phyloP scores from a whole-genome alignment of 1,284 basidiomycete genomes.

The Tetrapyrgos nigripes region DNA sequence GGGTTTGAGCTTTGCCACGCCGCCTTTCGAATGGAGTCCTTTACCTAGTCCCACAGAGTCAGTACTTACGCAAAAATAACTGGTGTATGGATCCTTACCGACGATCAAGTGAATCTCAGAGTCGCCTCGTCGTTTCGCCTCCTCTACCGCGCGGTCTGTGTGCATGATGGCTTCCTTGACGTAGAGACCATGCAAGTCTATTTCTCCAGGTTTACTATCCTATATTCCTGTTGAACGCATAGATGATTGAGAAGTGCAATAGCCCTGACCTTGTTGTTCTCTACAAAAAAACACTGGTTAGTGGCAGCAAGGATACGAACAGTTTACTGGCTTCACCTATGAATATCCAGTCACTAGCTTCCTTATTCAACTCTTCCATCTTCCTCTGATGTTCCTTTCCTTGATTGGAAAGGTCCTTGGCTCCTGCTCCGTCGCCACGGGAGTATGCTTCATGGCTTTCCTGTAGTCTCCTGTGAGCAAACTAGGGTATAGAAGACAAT shows the following conservation, averaged over 20 bases:
- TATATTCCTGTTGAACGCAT: constrained; percentile 29
- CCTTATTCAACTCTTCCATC: constrained; percentile 84
- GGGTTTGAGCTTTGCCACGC: constrained; percentile 90
- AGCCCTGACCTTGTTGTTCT: constrained; percentile 78
- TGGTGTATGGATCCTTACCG: constrained; percentile 52
- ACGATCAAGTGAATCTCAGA: constrained; percentile 86
- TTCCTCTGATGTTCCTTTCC: constrained; percentile 84
- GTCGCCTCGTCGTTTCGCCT: constrained; percentile 72
- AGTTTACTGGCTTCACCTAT: constrained; percentile 51
- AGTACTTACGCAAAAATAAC: neutral
- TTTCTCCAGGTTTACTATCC: constrained; percentile 75
- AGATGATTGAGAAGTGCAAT: neutral
- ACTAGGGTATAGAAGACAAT: too few species aligned
- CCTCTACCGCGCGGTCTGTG: constrained; percentile 72
- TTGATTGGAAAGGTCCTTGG: constrained; percentile 85
- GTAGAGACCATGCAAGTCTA: constrained; percentile 93
- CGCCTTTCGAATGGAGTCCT: constrained; percentile 86
- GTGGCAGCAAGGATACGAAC: neutral
- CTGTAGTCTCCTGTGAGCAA: too few species aligned
- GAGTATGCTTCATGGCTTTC: constrained; percentile 73
- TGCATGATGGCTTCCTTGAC: constrained; percentile 89
- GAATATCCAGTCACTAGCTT: constrained; percentile 94
- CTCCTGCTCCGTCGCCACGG: constrained; percentile 76
- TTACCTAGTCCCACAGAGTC: constrained; percentile 53
- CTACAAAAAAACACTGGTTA: constrained; percentile 43